Evolutionary conservation across 75 land plant species (phyloP), one percentile per base, ranked within the genome.

Genomic region (Pinus albicaulis): DNA sequence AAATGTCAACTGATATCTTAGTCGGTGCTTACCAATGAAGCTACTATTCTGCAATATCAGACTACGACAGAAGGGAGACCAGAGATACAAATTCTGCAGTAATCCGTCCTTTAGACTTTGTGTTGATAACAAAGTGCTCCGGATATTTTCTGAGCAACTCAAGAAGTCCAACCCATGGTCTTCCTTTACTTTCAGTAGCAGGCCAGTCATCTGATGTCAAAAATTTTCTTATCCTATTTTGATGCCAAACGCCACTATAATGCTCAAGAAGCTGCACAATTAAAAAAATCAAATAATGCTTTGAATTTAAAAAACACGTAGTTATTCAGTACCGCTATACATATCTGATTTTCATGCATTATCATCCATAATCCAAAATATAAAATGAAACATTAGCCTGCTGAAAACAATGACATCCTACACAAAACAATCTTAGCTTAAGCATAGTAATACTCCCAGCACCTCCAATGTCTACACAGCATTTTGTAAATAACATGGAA

Each of bases 111-210:
- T 93, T 96, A 44, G 91, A 86, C 77, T 92, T 93, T 60, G 90
- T 93, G 84, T 94, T 93, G 85, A 96, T 88, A 56, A 93, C 92
- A 81, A 96, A 96, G 78, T 96, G 96, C 77, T 92, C 94, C 5
- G 97, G 95, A 79, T 93, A 88, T 63, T 86, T 92, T 56, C 94
- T 82, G 24, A 96, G 87, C 62, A 96, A 74, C 25, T 82, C 82
- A 28, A 94, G 90, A 41, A 96, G 77, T 6, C 97, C 98, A 68
- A 86, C 86, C 99, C 99, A 96, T 7, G 99, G 95, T 65, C 86
- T 85, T n/a, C 84, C 92, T 61, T 89, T 89, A 34, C 88, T 78
- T 80, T 90, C 95, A 34, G 74, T 38, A 63, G 71, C 77, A 44
- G 86, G 79, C 76, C 84, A 82, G 28, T 92, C 98, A 68, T 95